Evolutionary conservation across 345 rosid species (phyloP).

Genomic region (Euphorbia lathyris): DNA sequence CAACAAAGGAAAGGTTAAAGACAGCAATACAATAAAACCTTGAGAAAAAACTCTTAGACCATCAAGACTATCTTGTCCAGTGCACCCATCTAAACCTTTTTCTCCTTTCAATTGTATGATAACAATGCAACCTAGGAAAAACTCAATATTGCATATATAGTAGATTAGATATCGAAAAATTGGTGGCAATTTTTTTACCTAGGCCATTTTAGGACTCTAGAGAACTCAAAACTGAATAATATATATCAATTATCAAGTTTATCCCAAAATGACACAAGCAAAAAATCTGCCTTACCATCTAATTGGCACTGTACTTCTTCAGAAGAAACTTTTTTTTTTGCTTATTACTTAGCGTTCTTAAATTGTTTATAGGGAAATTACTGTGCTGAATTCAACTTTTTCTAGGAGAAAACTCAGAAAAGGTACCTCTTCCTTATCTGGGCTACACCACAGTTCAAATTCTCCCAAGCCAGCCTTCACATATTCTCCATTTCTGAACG

Average conservation of each 20-base stretch:
- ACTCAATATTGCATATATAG: background rate
- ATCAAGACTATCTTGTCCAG: background rate
- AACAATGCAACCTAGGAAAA: background rate
- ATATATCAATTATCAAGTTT: background rate
- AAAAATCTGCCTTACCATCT: background rate
- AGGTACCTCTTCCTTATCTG: constrained; percentile 27
- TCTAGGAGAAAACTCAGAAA: background rate
- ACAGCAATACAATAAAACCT: background rate
- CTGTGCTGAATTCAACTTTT: background rate
- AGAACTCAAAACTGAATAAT: background rate
- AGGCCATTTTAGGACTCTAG: background rate
- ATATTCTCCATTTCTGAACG: constrained; percentile 29
- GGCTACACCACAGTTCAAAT: constrained; percentile 31
- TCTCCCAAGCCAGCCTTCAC: constrained; percentile 30
- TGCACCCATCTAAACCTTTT: background rate
- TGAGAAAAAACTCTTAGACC: background rate
- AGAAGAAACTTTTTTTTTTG: background rate
- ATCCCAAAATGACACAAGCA: background rate
- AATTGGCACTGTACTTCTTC: background rate
- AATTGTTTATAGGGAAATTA: background rate
- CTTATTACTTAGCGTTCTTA: background rate
- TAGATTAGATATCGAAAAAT: background rate
- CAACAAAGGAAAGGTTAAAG: constrained; percentile 1
- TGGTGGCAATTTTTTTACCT: background rate
- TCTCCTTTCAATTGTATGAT: background rate